phyloP scores from a whole-genome alignment of 2,329 filamentous ascomycete genomes.

The Colletotrichum shisoi region DNA sequence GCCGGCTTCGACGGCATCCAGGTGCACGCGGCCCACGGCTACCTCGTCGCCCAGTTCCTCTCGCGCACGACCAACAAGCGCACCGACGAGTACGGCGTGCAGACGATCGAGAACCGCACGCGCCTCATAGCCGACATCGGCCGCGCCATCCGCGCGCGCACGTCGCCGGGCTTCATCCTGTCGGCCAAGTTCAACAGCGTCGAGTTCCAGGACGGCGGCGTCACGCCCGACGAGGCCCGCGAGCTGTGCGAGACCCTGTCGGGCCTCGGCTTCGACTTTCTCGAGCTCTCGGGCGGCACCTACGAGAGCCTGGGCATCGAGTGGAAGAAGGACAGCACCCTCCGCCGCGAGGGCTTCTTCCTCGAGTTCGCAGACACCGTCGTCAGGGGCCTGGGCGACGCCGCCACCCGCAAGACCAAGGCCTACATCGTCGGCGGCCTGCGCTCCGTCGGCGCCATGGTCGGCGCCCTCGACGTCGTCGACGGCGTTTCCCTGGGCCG shows the following conservation, averaged over 20 bases:
- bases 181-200: conserved; percentile 66
- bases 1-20: conserved; percentile 66
- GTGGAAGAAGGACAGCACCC: conserved; percentile 62
- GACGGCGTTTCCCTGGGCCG: conserved; percentile 66
- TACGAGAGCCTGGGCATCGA: conserved; percentile 62
- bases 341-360: conserved; percentile 67
- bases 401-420: conserved; percentile 53
- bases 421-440: conserved; percentile 68
- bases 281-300: conserved; percentile 68
- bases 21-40: conserved; percentile 64
- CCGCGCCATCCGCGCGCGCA: conserved; percentile 46
- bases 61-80: conserved; percentile 58
- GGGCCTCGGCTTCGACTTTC: conserved; percentile 60
- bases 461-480: conserved; percentile 61
- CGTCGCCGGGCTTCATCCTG: conserved; percentile 52
- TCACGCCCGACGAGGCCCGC: conserved; percentile 59
- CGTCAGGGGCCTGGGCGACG: conserved; percentile 47
- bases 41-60: conserved; percentile 63
- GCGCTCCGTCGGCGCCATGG: conserved; percentile 64
- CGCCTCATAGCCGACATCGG: conserved; percentile 57
- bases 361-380: conserved; percentile 66
- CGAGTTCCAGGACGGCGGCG: conserved; percentile 63
- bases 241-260: conserved; percentile 58
- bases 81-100: conserved; percentile 59
- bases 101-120: conserved; percentile 53